phyloP scores from a whole-genome alignment of 768 basidiomycete species.

The Sarcodon sp. region DNA sequence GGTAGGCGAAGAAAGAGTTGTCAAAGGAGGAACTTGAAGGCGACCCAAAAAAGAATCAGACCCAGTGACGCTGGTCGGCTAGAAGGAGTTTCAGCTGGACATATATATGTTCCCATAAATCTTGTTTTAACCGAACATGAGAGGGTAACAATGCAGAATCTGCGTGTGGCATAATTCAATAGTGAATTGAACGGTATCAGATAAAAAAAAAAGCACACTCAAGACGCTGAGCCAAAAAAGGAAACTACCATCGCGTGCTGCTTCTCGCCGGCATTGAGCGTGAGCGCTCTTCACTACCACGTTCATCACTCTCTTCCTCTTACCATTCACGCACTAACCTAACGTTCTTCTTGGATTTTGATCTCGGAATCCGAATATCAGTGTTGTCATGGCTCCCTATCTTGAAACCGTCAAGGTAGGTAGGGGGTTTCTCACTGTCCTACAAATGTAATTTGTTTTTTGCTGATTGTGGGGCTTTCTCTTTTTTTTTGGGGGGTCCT shows the following conservation, averaged over 20 bases:
- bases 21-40: not conserved
- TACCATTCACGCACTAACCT: not conserved
- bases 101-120: slow-evolving; percentile 74
- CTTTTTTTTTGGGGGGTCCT: not conserved
- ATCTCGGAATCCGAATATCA: not conserved
- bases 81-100: slow-evolving; percentile 49
- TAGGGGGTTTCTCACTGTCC: not conserved
- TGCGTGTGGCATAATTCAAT: slow-evolving; percentile 61
- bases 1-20: not conserved
- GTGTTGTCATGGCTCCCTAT: slow-evolving; percentile 53
- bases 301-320: not conserved
- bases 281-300: no score
- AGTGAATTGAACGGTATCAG: not conserved
- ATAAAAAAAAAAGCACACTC: slow-evolving; percentile 2
- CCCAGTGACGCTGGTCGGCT: slow-evolving; percentile 68
- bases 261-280: not conserved
- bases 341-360: not conserved
- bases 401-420: slow-evolving; percentile 56
- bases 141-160: slow-evolving; percentile 64
- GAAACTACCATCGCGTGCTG: not conserved
- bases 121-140: slow-evolving; percentile 54
- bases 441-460: not conserved
- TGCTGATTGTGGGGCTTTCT: not conserved
- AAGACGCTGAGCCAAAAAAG: not conserved
- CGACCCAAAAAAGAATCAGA: slow-evolving; percentile 18